phyloP scores from a whole-genome alignment of 192 early-diverging fungal species.

The Rhizophagus prolifer region DNA sequence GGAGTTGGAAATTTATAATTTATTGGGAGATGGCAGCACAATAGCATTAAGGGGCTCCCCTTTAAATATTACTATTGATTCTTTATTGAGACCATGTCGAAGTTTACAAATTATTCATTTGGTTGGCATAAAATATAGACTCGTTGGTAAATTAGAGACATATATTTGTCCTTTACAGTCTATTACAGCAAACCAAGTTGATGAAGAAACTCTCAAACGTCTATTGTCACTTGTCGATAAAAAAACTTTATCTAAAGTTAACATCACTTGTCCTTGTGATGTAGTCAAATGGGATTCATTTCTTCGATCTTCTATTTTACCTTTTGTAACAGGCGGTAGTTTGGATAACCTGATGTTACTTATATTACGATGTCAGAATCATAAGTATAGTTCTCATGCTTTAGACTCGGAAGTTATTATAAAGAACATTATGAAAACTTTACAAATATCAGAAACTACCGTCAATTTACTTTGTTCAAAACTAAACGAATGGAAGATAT shows the following conservation, averaged over 20 bases:
- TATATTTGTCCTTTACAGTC: not conserved
- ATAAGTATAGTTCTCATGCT: not conserved
- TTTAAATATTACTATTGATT: not conserved
- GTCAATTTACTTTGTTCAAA: not conserved
- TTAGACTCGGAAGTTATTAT: not conserved
- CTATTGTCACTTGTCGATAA: not conserved
- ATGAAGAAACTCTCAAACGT: not conserved
- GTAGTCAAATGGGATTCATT: not conserved
- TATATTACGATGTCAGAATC: not conserved
- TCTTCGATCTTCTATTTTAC: not conserved
- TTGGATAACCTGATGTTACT: not conserved
- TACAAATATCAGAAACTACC: slow-evolving; percentile 1
- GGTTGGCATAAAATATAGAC: not conserved
- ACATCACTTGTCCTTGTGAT: not conserved
- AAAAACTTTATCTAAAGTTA: not conserved
- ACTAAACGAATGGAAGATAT: not conserved
- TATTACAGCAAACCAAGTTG: not conserved
- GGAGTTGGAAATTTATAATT: not conserved
- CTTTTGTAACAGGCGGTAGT: not conserved
- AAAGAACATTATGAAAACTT: slow-evolving; percentile 1
- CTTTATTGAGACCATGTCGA: not conserved
- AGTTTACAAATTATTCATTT: not conserved
- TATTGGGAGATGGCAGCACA: not conserved
- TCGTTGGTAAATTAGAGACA: not conserved
- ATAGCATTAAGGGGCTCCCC: not conserved